Evolutionary conservation across 306 rosid species (phyloP), one percentile per base, ranked within the genome.

Genomic region (Prunus fruticosa): DNA sequence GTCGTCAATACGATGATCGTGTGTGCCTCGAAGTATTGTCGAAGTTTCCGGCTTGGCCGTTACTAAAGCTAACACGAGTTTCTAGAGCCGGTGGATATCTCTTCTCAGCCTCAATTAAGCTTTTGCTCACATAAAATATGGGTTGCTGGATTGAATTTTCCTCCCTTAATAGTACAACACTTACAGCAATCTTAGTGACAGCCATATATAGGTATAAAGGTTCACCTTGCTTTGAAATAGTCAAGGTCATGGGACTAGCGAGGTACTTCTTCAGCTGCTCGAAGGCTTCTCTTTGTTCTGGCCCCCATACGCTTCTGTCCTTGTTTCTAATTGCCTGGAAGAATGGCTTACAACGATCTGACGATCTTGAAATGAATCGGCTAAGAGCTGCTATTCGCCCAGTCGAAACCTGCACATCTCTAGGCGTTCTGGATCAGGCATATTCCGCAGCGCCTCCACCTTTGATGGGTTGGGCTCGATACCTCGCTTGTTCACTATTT

Each of bases 191-290:
- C 3, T 30, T 0, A 13, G 13, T 27, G 4, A 64, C 1, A 0
- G 1, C 25, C 0, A 64, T 0, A 2, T 64, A 64, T 0, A 64
- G 11, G 7, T 0, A 20, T 0, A 16, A 0, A 1, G 15, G 2
- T 11, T 34, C 27, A 0, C 25, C 3, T 0, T 7, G 3, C 1
- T 8, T 34, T 0, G 49, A 49, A 1, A 64, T 18, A 0, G 49
- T 11, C 2, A 64, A 18, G 2, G 34, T 0, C 0, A 4, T 13
- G 0, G 0, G 14, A 5, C 15, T 19, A 0, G 27, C 6, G 0
- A 64, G 25, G 2, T 9, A 64, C 7, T 34, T 34, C 25, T 34
- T 63, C n/a, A 63, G 7, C 10, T 63, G 34, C 2, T 28, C 2
- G 0, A 63, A 63, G 4, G 14, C 38, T 1, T 13, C 6, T 30